phyloP scores from a whole-genome alignment of 306 rosid genomes.

The Echinosophora koreensis region DNA sequence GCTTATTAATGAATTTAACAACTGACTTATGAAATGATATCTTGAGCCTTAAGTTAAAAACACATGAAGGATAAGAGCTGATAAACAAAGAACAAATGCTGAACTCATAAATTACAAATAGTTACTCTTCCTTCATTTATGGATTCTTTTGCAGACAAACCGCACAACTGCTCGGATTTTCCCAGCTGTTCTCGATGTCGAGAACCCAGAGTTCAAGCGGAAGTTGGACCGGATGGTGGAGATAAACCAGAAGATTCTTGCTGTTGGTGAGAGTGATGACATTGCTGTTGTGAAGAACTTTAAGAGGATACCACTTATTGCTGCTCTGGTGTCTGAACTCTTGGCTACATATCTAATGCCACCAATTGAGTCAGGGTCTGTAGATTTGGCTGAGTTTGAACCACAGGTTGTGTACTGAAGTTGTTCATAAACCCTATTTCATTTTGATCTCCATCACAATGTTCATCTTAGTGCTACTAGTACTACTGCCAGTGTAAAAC shows the following conservation, averaged over 20 bases:
- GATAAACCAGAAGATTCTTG: conserved; percentile 76
- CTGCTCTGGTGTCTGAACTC: conserved; percentile 84
- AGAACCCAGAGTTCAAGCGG: conserved; percentile 96
- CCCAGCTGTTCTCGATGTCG: conserved; percentile 96
- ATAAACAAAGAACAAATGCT: conserved; percentile 5
- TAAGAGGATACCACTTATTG: conserved; percentile 86
- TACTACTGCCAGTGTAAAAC: conserved; percentile 38
- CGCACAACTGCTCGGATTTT: conserved; percentile 96
- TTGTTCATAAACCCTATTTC: conserved; percentile 51
- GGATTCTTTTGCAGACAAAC: conserved; percentile 73
- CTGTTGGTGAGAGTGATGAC: conserved; percentile 74
- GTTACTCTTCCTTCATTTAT: background rate
- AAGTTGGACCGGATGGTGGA: conserved; percentile 91
- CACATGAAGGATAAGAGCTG: conserved; percentile 4
- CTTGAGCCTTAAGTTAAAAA: conserved; percentile 1
- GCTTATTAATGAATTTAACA: background rate
- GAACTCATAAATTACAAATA: conserved; percentile 12
- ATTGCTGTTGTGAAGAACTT: conserved; percentile 84
- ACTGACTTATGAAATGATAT: background rate
- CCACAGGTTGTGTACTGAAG: conserved; percentile 85
- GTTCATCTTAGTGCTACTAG: conserved; percentile 44
- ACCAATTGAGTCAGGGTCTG: conserved; percentile 97
- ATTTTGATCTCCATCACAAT: conserved; percentile 41
- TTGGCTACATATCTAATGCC: conserved; percentile 93
- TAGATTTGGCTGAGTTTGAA: conserved; percentile 90